Evolutionary conservation across 2,329 filamentous ascomycete species (phyloP).

Genomic region (Aspergillus texensis): DNA sequence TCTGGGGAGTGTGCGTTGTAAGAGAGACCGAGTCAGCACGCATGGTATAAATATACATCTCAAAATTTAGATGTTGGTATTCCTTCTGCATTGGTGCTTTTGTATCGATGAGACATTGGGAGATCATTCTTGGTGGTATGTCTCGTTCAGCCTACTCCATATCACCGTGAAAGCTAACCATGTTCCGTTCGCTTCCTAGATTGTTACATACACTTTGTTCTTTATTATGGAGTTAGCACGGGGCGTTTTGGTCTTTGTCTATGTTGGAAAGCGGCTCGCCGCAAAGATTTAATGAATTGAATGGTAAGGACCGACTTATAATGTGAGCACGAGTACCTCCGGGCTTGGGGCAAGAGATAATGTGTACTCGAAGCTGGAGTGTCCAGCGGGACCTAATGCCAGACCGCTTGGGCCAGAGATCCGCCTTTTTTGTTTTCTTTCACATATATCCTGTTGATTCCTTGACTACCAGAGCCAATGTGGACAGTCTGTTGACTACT

Average conservation of each 20-base stretch:
- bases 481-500: neutral
- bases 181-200: neutral
- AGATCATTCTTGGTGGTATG: neutral
- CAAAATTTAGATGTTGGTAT: neutral
- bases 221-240: slow-evolving; percentile 13
- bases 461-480: neutral
- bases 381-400: slow-evolving; percentile 8
- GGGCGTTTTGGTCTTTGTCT: slow-evolving; percentile 18
- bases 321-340: slow-evolving; percentile 22
- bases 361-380: slow-evolving; percentile 15
- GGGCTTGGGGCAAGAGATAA: slow-evolving; percentile 13
- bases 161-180: neutral
- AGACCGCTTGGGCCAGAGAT: neutral
- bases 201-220: neutral
- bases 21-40: neutral
- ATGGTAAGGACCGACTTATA: slow-evolving; percentile 20
- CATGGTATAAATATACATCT: neutral
- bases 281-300: slow-evolving; percentile 27
- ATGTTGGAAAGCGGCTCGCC: slow-evolving; percentile 14
- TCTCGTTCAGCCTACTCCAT: neutral
- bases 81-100: slow-evolving; percentile 14
- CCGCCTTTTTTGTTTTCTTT: neutral
- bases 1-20: slow-evolving; percentile 17
- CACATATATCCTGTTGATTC: neutral
- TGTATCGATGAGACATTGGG: slow-evolving; percentile 9